Conservation (phyloP, 164 flowering plant genomes). For the Magnolia changhungtana region DNA sequence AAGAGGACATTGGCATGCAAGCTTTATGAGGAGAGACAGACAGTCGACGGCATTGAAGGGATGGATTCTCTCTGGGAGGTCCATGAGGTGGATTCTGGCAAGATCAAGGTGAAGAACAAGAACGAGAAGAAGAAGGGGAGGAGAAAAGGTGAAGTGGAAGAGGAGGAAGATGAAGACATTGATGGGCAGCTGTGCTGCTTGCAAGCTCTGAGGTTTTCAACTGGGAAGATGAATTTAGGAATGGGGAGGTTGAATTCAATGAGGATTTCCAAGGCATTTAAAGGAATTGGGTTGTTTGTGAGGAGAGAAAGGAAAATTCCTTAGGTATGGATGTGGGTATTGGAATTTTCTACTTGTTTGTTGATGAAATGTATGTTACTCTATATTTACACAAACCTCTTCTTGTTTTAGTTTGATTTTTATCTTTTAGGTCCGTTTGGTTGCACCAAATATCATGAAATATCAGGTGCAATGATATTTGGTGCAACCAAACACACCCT, state of each 20-base stretch:
- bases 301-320: slow-evolving; percentile 25
- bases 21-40: slow-evolving; percentile 66
- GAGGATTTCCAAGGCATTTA: slow-evolving; percentile 66
- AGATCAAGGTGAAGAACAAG: slow-evolving; percentile 16
- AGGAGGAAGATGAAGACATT: slow-evolving; percentile 29
- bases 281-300: slow-evolving; percentile 68
- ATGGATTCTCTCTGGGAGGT: slow-evolving; percentile 95
- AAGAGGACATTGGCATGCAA: slow-evolving; percentile 86
- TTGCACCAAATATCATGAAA: too few relatives aligned
- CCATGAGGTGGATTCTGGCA: slow-evolving; percentile 43
- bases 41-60: slow-evolving; percentile 49
- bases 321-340: slow-evolving; percentile 11
- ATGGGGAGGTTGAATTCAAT: slow-evolving; percentile 64
- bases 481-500: too few relatives aligned
- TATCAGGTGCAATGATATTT: too few relatives aligned
- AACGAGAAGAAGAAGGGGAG: slow-evolving; percentile 19
- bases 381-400: too few relatives aligned
- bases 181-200: slow-evolving; percentile 67
- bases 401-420: too few relatives aligned
- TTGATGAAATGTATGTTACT: slow-evolving; percentile 3
- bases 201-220: slow-evolving; percentile 76
- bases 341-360: background rate
- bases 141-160: slow-evolving; percentile 21
- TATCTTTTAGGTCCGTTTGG: too few relatives aligned
- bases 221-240: slow-evolving; percentile 84